Evolutionary conservation across 139 green algal species (phyloP), one percentile per base, ranked within the genome.

Genomic region (Mychonastes homosphaera): DNA sequence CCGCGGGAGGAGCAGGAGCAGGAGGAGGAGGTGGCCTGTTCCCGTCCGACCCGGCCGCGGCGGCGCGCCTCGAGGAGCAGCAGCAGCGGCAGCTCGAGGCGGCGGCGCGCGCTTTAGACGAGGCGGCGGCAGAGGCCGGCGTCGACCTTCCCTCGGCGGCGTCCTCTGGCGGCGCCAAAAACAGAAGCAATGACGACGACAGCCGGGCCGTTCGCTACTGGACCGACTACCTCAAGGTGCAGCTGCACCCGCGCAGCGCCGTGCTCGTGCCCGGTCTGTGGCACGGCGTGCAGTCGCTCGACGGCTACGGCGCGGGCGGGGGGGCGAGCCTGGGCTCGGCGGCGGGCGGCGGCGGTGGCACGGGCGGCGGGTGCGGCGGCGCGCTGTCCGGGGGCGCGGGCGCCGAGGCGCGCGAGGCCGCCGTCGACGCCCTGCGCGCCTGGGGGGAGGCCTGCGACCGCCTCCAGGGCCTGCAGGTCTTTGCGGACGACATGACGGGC

Each of bases 171-270:
- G n/a, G n/a, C n/a, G n/a, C n/a, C n/a, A n/a, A n/a, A n/a, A n/a
- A n/a, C n/a, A n/a, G n/a, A n/a, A n/a, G n/a, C n/a, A n/a, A n/a
- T n/a, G n/a, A n/a, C n/a, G n/a, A n/a, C 27, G 49, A 21, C 39
- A 27, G 7, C 18, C 7, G 45, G 0, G 63, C 44, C 3, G 71
- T 74, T 5, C 36, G 56, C 0, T 79, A 81, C 58, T 92, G 80
- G 71, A 87, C 77, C 16, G 84, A 92, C 57, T 92, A 73, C 35
- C 64, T 84, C 9, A 87, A 87, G 64, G 75, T 75, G 16, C 6
- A 74, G 19, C 28, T 87, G 34, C 50, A 75, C 34, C 77, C 76
- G 0, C 33, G 49, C 9, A 74, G 58, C 41, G 41, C 80, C 24
- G 64, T 70, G 19, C 65, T 70, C 4, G 29, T 89, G 43, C 65